A percentile compares a stretch with the other conserved stretches of the same genome.
Conservation (phyloP, 148 eudicot species). For the Spergularia bocconei region DNA sequence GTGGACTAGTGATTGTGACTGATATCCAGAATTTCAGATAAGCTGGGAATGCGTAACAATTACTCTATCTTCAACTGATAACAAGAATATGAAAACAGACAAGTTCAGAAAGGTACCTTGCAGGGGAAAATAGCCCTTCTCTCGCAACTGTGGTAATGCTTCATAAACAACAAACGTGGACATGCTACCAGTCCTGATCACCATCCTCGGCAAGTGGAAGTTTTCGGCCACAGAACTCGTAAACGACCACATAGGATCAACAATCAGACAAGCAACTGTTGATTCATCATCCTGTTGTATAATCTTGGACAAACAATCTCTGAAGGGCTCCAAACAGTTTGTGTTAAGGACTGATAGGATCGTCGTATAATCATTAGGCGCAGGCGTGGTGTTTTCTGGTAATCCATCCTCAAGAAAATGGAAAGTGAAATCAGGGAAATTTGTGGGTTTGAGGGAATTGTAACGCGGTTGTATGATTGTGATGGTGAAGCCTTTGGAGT, state of each 20-base stretch:
- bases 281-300: background rate
- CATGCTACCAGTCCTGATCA: slow-evolving; percentile 31
- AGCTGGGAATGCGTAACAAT: too few species aligned
- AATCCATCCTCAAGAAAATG: slow-evolving; percentile 28
- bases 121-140: slow-evolving; percentile 31
- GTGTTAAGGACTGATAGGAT: slow-evolving; percentile 17
- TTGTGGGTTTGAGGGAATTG: slow-evolving; percentile 36
- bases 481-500: slow-evolving; percentile 40
- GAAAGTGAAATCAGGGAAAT: slow-evolving; percentile 28
- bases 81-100: background rate
- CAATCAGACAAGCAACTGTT: slow-evolving; percentile 29
- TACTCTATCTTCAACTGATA: background rate
- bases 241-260: slow-evolving; percentile 37
- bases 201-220: slow-evolving; percentile 32
- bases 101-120: slow-evolving; percentile 22
- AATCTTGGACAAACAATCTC: slow-evolving; percentile 26
- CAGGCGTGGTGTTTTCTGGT: background rate
- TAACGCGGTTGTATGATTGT: slow-evolving; percentile 34
- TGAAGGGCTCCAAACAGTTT: slow-evolving; percentile 33
- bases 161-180: slow-evolving; percentile 34
- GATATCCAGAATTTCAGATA: too few species aligned
- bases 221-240: slow-evolving; percentile 22
- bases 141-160: slow-evolving; percentile 23
- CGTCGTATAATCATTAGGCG: background rate
- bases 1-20: too few species aligned